A percentile compares a stretch with the other conserved stretches of the same genome.
These are phyloP conservation scores for Erodium trifolium DNA, from an alignment of 441 rosid genomes.

Conservation along the genomic window DNA sequence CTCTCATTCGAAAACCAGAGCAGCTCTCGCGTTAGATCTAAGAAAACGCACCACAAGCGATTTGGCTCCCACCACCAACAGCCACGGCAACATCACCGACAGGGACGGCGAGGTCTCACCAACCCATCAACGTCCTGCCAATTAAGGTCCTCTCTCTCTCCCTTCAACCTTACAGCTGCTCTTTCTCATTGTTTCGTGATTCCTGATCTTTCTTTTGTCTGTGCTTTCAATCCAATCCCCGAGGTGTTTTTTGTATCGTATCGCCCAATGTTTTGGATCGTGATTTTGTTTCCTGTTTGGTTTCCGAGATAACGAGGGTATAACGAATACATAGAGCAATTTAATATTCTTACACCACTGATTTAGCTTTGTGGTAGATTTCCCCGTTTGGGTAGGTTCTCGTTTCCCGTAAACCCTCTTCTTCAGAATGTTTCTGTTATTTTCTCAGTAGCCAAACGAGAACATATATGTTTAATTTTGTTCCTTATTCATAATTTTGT, in stretches of 20 bases:
- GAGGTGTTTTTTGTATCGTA: neutral
- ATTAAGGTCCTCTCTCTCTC: slow-evolving; percentile 5
- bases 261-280: neutral
- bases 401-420: neutral
- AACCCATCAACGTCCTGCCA: neutral
- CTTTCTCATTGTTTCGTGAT: slow-evolving; percentile 4
- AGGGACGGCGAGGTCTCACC: neutral
- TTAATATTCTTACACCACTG: neutral
- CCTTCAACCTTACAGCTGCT: slow-evolving; percentile 1
- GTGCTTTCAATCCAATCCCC: neutral
- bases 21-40: slow-evolving; percentile 10
- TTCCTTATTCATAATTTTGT: neutral
- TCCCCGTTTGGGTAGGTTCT: slow-evolving; percentile 4
- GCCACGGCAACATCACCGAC: neutral
- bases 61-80: neutral
- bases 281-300: slow-evolving; percentile 12
- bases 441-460: neutral
- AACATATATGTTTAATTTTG: neutral
- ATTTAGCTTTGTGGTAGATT: neutral
- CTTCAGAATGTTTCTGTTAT: neutral
- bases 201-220: neutral
- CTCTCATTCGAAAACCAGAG: neutral
- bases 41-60: neutral
- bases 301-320: slow-evolving; percentile 10
- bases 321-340: neutral